Base-by-base conservation (phyloP, 306 rosid genomes). In the Parietaria judaica region DNA sequence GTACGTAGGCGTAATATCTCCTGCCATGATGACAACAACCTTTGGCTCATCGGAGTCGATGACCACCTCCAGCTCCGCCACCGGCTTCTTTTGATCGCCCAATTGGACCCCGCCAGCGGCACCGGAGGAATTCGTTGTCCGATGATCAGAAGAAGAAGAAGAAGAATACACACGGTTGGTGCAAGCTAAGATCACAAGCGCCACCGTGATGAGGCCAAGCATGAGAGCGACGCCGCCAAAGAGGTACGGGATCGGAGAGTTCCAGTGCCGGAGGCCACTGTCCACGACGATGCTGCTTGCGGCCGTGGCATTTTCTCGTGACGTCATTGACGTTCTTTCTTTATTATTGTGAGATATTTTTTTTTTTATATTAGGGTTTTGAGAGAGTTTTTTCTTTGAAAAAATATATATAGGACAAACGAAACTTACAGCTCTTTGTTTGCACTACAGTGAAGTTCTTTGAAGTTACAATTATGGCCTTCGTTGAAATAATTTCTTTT, bases 1-100 rank as follows among this genome's bases (percentile, higher is more conserved):
- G 77, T 68, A 77, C 5, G 96, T 78, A 17, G 97, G 95, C 43
- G 63, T 83, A 6, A 48, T 67, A 36, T 85, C 95, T 55, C 97
- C 97, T 0, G 96, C 83, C 96, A 91, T 85, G 23, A 87, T 77
- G 11, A 87, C 96, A 59, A 85, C 84, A 44, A 85, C 68, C 65
- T 77, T 73, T 3, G 87, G 78, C 61, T 80, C 81, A 0, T 66
- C 70, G 0, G 67, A 64, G 65, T 46, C 61, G 4, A 14, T 38
- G 43, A 44, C 74, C 56, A 44, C 45, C 37, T 63, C 54, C 63
- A n/a, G 66, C 54, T 45, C 50, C 66, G 23, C 66, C 14, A 41
- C 39, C 51, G 72, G 31, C 46, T 70, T 61, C 64, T 65, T 66
- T 11, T 84, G 81, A 8, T 4, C 35, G 31, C 36, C 67, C 73